Percentiles rank a stretch among this genome's conserved stretches.
phyloP scores from a whole-genome alignment of 176 grass and related monocot species.

The Oryza punctata region DNA sequence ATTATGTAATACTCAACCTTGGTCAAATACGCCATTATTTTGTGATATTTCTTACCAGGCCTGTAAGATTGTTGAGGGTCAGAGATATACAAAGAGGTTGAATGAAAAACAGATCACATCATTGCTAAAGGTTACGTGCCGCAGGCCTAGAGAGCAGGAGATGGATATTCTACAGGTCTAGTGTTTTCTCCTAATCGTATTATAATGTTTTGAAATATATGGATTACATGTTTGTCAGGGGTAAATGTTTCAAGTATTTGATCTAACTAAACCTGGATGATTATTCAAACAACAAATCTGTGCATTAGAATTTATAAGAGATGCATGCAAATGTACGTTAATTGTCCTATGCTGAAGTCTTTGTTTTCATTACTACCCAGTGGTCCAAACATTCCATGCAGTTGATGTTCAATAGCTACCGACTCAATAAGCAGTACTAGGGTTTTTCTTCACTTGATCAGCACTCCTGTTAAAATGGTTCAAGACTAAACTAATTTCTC shows the following conservation, averaged over 20 bases:
- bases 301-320: background rate
- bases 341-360: constrained; percentile 18
- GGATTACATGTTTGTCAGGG: background rate
- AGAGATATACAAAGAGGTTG: constrained; percentile 98
- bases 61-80: constrained; percentile 97
- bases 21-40: background rate
- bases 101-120: constrained; percentile 99
- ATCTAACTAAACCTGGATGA: background rate
- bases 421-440: constrained; percentile 24
- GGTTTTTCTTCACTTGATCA: constrained; percentile 8
- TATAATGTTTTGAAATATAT: background rate
- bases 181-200: background rate
- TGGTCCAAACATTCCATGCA: constrained; percentile 44
- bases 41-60: constrained; percentile 46
- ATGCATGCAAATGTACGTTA: constrained; percentile 15
- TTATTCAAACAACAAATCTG: background rate
- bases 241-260: constrained; percentile 20
- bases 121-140: constrained; percentile 93
- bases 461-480: background rate
- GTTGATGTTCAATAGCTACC: background rate
- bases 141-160: constrained; percentile 94
- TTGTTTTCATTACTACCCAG: constrained; percentile 21
- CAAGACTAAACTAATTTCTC: constrained; percentile 32
- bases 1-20: constrained; percentile 3
- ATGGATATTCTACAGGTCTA: constrained; percentile 94